Evolutionary conservation across 129 eudicot genomes (phyloP), one percentile per base, ranked within the genome.

Genomic region (Chrysanthemum lavandulifolium): DNA sequence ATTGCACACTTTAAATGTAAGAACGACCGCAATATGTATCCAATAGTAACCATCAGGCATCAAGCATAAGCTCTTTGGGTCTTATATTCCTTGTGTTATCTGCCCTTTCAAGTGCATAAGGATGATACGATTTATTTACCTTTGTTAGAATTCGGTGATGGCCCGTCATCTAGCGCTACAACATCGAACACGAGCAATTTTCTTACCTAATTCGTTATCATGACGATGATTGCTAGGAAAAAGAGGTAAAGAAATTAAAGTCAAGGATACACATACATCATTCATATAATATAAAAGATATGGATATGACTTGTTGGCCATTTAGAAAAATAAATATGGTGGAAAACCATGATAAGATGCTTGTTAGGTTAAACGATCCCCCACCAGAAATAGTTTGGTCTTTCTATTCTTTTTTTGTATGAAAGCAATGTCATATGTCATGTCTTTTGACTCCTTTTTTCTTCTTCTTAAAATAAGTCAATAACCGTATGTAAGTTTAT

Each of bases 321-420:
- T 51, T 13, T 60, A 77, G 54, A 69, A 61, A 69, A 61, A 69
- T 61, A 77, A 65, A 36, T 65, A 66, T 56, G 65, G 55, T 75
- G 79, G 65, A 75, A 75, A 65, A 36, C 57, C 72, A 65, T 74
- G 66, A 77, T 77, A 61, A 77, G 52, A 36, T 51, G 65, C 50
- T 69, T 69, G 71, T 77, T 77, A 61, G 57, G 71, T 77, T 77
- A 76, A 76, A 69, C 65, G 58, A 69, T 77, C 69, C 21, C 81
- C 81, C 68, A 69, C 81, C 71, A 69, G 68, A 68, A 68, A 61
- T 76, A 18, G 49, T 66, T 43, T 51, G 50, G 11, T 29, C 21
- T 36, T 13, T 57, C 33, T n/a, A 64, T 68, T 40, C 27, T 43
- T 74, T 73, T 16, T 52, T 18, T 31, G 56, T 54, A 52, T 65